A percentile compares a stretch with the other conserved stretches of the same genome.
Evolutionary conservation across 2,329 filamentous ascomycete genomes (phyloP).

Genomic region (Nectriaceae sp.): DNA sequence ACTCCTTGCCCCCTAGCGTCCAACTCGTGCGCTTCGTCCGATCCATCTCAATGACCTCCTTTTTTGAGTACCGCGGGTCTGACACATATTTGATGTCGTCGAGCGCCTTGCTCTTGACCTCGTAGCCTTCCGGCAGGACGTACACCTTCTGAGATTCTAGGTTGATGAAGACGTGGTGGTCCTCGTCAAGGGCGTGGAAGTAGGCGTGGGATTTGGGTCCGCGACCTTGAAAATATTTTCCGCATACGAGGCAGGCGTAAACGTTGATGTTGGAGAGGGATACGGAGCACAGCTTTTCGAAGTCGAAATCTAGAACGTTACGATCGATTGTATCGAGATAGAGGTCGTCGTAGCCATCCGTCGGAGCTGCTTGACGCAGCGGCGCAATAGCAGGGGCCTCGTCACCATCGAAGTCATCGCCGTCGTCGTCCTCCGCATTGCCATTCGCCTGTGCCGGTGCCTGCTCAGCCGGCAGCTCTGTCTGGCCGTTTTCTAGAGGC

Average conservation of each 20-base stretch:
- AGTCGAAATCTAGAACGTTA: conserved; percentile 93
- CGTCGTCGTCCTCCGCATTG: conserved; percentile 30
- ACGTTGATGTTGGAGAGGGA: conserved; percentile 98
- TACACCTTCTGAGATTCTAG: conserved; percentile 92
- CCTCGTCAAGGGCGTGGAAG: conserved; percentile 93
- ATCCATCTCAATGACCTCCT: conserved; percentile 81
- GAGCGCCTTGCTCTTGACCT: conserved; percentile 90
- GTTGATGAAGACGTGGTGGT: conserved; percentile 98
- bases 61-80: conserved; percentile 80
- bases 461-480: conserved; percentile 37
- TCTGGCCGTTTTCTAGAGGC: conserved; percentile 36
- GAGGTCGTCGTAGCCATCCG: conserved; percentile 89
- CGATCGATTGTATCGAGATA: conserved; percentile 98
- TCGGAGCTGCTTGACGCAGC: conserved; percentile 67
- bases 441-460: conserved; percentile 29
- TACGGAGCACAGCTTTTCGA: conserved; percentile 96
- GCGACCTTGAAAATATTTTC: conserved; percentile 95
- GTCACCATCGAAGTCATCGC: conserved; percentile 43
- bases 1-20: conserved; percentile 81
- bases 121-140: conserved; percentile 93
- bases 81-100: conserved; percentile 99
- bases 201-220: conserved; percentile 95
- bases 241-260: conserved; percentile 95
- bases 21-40: conserved; percentile 61
- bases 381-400: conserved; percentile 39